Percentiles rank a stretch among this genome's conserved stretches.
Conservation (phyloP, 208 protist genomes). For the Angomonas deanei region DNA sequence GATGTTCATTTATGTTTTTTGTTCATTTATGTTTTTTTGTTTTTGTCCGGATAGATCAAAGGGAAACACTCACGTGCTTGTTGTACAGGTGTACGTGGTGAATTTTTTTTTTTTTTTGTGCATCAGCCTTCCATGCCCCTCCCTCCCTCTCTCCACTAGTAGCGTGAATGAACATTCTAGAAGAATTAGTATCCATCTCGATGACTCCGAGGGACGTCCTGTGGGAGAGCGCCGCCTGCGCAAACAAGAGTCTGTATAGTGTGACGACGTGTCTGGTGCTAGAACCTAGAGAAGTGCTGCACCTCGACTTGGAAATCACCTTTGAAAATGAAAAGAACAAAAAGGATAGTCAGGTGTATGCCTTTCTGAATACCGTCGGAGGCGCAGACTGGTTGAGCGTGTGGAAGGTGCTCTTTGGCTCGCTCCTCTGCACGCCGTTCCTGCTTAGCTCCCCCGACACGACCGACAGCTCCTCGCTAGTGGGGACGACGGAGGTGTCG, state of each 20-base stretch:
- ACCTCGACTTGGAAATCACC: conserved; percentile 4
- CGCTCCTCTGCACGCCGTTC: conserved; percentile 7
- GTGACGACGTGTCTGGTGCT: background rate
- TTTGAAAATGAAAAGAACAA: conserved; percentile 8
- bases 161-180: conserved; percentile 9
- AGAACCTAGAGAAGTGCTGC: conserved; percentile 7
- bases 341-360: background rate
- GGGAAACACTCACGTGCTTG: background rate
- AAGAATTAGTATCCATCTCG: background rate
- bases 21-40: background rate
- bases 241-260: background rate
- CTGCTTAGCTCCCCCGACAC: conserved; percentile 6
- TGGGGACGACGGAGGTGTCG: background rate
- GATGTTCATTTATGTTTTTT: conserved; percentile 8
- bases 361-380: conserved; percentile 9
- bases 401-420: conserved; percentile 9
- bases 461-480: background rate
- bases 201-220: background rate
- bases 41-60: background rate
- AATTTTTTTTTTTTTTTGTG: background rate
- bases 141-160: background rate
- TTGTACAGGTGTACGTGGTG: background rate
- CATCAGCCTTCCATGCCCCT: too few relatives aligned
- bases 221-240: background rate
- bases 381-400: conserved; percentile 3